These are phyloP conservation scores for Sphagnum fallax DNA, from an alignment of 228 moss, liverwort and hornwort species.

Conservation along the genomic window DNA sequence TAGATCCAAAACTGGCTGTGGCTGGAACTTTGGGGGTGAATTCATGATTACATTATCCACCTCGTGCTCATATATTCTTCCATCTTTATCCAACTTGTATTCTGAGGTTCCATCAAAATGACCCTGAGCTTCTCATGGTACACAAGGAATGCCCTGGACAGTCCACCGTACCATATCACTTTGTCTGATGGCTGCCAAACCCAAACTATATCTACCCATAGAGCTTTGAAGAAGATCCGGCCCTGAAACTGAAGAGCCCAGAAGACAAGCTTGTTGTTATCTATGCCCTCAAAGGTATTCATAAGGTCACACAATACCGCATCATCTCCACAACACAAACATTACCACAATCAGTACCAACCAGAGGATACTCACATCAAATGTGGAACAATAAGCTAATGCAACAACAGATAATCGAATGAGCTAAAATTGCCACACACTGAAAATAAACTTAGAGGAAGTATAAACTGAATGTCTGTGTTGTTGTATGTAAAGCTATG, in stretches of 20 bases:
- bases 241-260: conserved; percentile 95
- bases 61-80: conserved; percentile 91
- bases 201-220: conserved; percentile 87
- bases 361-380: too few species aligned
- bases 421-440: too few species aligned
- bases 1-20: conserved; percentile 71
- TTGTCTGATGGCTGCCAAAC: conserved; percentile 95
- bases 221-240: conserved; percentile 78
- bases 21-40: conserved; percentile 64
- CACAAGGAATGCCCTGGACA: conserved; percentile 82
- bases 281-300: conserved; percentile 72
- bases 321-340: conserved; percentile 47
- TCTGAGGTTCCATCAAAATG: conserved; percentile 92
- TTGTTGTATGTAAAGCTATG: too few species aligned
- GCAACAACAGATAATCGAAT: too few species aligned
- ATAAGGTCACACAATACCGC: conserved; percentile 84
- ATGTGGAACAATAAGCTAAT: too few species aligned
- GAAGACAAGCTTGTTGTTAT: conserved; percentile 84
- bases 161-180: conserved; percentile 96
- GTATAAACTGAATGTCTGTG: too few species aligned
- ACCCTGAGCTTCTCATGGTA: conserved; percentile 98
- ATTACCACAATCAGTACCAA: neutral
- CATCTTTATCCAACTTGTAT: conserved; percentile 88
- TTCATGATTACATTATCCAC: conserved; percentile 92
- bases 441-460: too few species aligned